Base-by-base conservation (phyloP, 352 stramenopile genomes). In the Phytophthora chlamydospora region DNA sequence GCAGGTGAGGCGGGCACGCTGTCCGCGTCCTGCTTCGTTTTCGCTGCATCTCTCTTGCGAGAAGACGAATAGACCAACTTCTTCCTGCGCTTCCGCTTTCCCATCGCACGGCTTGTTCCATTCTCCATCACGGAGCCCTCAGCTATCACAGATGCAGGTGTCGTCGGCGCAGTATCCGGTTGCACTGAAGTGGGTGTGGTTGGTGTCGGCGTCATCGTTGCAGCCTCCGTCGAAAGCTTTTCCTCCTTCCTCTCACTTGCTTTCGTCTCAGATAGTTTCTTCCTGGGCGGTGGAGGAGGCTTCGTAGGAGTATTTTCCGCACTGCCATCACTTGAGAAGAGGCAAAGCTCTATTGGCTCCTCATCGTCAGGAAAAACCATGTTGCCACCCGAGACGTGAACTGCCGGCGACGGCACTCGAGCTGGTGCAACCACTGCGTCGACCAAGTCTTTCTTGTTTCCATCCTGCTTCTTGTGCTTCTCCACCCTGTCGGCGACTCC, bases 81-180 rank as follows among this genome's bases (percentile, higher is more conserved):
- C 48, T 81, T 88, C 35, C 57, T 73, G 12, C 78, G 78, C 31
- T 81, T 86, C 38, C 78, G 69, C 46, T 70, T 80, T 27, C 57
- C 35, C 13, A 54, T 45, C 0, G 27, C 32, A 31, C 51, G 48
- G 41, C 45, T 57, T 0, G 46, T 42, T 19, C 21, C 19, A 17
- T 6, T 58, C 48, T 35, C 33, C 33, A 38, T 49, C 1, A 31
- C 29, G 21, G 42, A 48, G 13, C 66, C 45, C 6, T 60, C 64
- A 50, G 46, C 41, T 46, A 46, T 66, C 27, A 58, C 35, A 4
- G 50, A 55, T 32, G 40, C 27, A 16, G 35, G 44, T 42, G 54
- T 60, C 33, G 14, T 34, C 10, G 54, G 36, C 46, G 50, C 17
- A 19, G 21, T 34, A 16, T 58, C 44, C 40, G 21, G 27, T 43